Evolutionary conservation across 2,329 filamentous ascomycete species (phyloP).

Genomic region (Cordyceps militaris): DNA sequence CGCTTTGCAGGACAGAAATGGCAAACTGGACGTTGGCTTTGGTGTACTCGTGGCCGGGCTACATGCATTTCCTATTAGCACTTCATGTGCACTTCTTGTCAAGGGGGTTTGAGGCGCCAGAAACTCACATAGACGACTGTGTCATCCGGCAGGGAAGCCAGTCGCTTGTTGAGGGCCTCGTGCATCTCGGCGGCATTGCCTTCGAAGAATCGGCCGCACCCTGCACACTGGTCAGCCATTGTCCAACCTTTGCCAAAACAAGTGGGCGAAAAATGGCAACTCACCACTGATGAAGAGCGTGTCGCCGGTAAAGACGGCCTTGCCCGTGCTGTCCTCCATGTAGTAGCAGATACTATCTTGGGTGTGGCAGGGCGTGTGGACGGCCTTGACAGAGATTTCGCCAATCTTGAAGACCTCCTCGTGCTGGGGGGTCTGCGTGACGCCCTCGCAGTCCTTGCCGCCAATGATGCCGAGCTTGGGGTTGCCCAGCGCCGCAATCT

Average conservation of each 20-base stretch:
- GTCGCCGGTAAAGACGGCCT: conserved; percentile 89
- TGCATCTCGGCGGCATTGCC: conserved; percentile 88
- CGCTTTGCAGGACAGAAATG: conserved; percentile 64
- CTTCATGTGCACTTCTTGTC: not conserved
- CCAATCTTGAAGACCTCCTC: conserved; percentile 77
- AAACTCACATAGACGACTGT: conserved; percentile 77
- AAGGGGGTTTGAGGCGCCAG: not conserved
- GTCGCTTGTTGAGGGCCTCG: conserved; percentile 77
- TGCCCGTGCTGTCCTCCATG: conserved; percentile 69
- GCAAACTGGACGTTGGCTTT: conserved; percentile 90
- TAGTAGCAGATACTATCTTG: conserved; percentile 97
- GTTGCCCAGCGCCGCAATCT: conserved; percentile 42
- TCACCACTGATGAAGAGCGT: conserved; percentile 88
- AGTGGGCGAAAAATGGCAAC: conserved; percentile 15
- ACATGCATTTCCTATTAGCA: not conserved
- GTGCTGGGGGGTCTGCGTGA: conserved; percentile 69
- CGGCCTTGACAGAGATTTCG: conserved; percentile 69
- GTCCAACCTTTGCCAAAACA: not conserved
- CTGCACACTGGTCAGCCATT: conserved; percentile 34
- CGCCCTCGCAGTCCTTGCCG: conserved; percentile 75
- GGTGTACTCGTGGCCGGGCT: conserved; percentile 98
- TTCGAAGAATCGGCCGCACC: conserved; percentile 95
- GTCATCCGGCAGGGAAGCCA: conserved; percentile 76
- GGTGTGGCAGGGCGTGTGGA: conserved; percentile 97
- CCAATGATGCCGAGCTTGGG: conserved; percentile 71